Conservation (phyloP, 2,329 filamentous ascomycete genomes). For the Fusarium graminum region DNA sequence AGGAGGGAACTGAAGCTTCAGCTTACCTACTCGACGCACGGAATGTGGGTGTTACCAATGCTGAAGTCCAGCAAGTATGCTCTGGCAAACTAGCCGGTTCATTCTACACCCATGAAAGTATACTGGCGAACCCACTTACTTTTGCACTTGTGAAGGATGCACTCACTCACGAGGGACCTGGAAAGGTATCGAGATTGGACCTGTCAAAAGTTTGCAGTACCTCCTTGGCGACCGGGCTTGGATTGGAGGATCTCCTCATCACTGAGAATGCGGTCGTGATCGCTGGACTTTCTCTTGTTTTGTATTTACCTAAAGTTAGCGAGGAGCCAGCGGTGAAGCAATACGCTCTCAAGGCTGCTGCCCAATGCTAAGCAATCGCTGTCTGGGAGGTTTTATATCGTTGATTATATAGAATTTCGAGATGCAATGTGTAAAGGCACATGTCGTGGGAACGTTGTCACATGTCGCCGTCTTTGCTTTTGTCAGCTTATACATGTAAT, state of each 20-base stretch:
- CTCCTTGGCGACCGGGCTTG: neutral
- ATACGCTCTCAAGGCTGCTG: neutral
- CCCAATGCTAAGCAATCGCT: neutral
- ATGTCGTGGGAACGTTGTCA: fast-evolving
- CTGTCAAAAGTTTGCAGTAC: neutral
- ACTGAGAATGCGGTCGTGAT: neutral
- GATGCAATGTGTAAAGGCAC: no score
- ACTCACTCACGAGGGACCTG: neutral
- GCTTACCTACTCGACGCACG: conserved; percentile 12
- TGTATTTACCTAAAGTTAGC: conserved; percentile 8
- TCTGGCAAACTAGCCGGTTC: conserved; percentile 5
- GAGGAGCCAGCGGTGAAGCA: conserved; percentile 1
- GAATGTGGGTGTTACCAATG: conserved; percentile 3
- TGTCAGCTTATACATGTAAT: neutral
- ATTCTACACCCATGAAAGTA: conserved; percentile 21
- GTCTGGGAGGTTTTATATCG: fast-evolving
- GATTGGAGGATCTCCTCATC: neutral
- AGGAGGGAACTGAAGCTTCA: conserved; percentile 1
- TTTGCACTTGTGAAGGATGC: conserved; percentile 21
- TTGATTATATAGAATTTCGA: fast-evolving
- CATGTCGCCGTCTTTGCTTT: neutral
- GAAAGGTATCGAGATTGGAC: neutral
- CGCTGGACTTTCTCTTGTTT: neutral
- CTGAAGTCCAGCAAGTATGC: conserved; percentile 7
- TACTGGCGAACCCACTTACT: conserved; percentile 6